phyloP scores from a whole-genome alignment of 78 protist species.

The Diacronema lutheri region DNA sequence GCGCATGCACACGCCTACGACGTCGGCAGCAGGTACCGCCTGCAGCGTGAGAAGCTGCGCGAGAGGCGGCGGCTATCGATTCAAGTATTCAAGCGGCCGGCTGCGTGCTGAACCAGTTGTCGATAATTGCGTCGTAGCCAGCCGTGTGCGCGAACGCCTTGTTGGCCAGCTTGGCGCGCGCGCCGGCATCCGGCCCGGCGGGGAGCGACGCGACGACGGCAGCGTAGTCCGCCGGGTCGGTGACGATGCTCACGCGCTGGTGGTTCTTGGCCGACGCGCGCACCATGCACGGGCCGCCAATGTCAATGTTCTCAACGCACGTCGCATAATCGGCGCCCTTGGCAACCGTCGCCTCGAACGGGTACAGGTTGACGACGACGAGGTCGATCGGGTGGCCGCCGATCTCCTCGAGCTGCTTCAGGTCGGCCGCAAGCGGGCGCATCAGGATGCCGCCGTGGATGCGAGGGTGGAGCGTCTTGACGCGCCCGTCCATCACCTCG shows the following conservation, averaged over 20 bases:
- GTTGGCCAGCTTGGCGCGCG: constrained; percentile 13
- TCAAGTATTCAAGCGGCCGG: too few species aligned
- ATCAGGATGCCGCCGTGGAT: constrained; percentile 49
- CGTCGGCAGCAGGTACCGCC: too few species aligned
- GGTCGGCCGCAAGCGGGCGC: constrained; percentile 18
- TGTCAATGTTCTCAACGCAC: constrained; percentile 58
- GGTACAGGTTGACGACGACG: constrained; percentile 46
- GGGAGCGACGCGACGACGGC: not conserved
- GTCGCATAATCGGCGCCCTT: constrained; percentile 35
- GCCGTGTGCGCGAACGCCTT: constrained; percentile 51
- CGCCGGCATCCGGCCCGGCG: constrained; percentile 5
- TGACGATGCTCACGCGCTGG: constrained; percentile 24
- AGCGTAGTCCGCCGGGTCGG: constrained; percentile 10
- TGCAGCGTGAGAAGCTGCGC: too few species aligned
- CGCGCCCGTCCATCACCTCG: constrained; percentile 54
- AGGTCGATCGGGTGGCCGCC: constrained; percentile 41
- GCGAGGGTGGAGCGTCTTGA: constrained; percentile 46
- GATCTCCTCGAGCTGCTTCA: constrained; percentile 16
- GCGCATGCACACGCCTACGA: too few species aligned
- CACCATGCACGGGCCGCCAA: constrained; percentile 57
- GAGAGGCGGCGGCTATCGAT: too few species aligned
- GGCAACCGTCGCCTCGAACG: constrained; percentile 51
- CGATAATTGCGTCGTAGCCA: constrained; percentile 41
- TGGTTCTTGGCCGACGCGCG: constrained; percentile 50
- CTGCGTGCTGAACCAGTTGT: constrained; percentile 33